Conservation (phyloP, 2,329 filamentous ascomycete genomes). For the Fusarium azukiicola region DNA sequence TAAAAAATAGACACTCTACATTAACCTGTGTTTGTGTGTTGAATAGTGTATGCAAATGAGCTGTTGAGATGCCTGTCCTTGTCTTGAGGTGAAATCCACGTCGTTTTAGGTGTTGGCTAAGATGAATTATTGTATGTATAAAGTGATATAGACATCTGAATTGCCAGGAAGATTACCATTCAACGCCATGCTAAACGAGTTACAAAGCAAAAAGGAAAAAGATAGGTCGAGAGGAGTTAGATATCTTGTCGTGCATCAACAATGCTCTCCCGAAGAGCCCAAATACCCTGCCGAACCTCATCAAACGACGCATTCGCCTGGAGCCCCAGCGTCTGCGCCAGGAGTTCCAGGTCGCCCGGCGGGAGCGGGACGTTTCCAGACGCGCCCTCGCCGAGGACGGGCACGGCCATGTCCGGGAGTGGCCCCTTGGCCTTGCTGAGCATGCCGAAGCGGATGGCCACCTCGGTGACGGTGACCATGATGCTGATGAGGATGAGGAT, state of each 20-base stretch:
- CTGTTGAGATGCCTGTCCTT: too few species aligned
- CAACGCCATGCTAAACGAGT: slow-evolving; percentile 53
- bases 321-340: slow-evolving; percentile 61
- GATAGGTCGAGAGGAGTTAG: slow-evolving; percentile 12
- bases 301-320: slow-evolving; percentile 60
- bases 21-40: slow-evolving; percentile 21
- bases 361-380: slow-evolving; percentile 40
- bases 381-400: slow-evolving; percentile 44
- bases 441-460: slow-evolving; percentile 91
- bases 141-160: slow-evolving; percentile 4
- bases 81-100: too few species aligned
- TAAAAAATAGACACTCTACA: slow-evolving; percentile 47
- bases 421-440: slow-evolving; percentile 64
- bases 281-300: slow-evolving; percentile 60
- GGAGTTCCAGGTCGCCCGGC: slow-evolving; percentile 59
- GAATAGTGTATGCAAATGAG: not conserved
- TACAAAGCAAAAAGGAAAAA: slow-evolving; percentile 17
- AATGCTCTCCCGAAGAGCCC: slow-evolving; percentile 52
- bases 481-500: slow-evolving; percentile 95
- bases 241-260: slow-evolving; percentile 36
- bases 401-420: slow-evolving; percentile 33
- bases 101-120: too few species aligned
- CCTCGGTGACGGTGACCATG: slow-evolving; percentile 93
- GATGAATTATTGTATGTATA: not conserved
- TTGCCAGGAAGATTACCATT: slow-evolving; percentile 22